phyloP scores from a whole-genome alignment of 2,329 filamentous ascomycete species.

The Aspergillus quadrilineatus region DNA sequence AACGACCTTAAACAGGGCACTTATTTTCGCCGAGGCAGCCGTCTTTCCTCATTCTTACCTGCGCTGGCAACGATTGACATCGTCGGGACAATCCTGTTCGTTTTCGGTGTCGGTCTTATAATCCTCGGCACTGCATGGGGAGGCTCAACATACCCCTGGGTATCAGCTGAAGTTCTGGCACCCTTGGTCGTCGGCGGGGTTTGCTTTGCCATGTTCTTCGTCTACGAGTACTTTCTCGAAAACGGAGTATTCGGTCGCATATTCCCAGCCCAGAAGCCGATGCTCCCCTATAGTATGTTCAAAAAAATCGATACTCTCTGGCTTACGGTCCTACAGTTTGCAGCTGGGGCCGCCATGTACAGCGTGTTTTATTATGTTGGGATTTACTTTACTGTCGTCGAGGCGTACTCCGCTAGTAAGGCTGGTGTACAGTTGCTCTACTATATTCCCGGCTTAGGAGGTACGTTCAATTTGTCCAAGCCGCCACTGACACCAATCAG shows the following conservation, averaged over 20 bases:
- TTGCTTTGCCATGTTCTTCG: conserved; percentile 45
- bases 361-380: conserved; percentile 67
- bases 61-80: conserved; percentile 57
- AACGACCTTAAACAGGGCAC: conserved; percentile 57
- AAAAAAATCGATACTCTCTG: conserved; percentile 58
- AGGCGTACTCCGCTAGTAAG: conserved; percentile 51
- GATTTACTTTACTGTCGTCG: conserved; percentile 65
- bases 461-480: conserved; percentile 35
- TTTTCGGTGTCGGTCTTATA: conserved; percentile 55
- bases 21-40: conserved; percentile 37
- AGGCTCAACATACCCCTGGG: conserved; percentile 55
- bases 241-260: conserved; percentile 49
- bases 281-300: conserved; percentile 64
- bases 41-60: conserved; percentile 40
- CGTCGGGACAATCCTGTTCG: conserved; percentile 58
- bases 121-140: conserved; percentile 59
- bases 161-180: conserved; percentile 49
- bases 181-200: conserved; percentile 50
- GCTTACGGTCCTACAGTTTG: conserved; percentile 63
- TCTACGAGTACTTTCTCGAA: conserved; percentile 57
- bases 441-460: conserved; percentile 63
- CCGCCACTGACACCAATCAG: background rate
- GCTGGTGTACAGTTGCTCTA: conserved; percentile 61
- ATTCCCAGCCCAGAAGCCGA: conserved; percentile 58
- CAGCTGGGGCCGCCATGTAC: conserved; percentile 55